Percentiles rank a stretch among this genome's conserved stretches.
Evolutionary conservation across 345 rosid genomes (phyloP).

Genomic region (Populus ilicifolia): DNA sequence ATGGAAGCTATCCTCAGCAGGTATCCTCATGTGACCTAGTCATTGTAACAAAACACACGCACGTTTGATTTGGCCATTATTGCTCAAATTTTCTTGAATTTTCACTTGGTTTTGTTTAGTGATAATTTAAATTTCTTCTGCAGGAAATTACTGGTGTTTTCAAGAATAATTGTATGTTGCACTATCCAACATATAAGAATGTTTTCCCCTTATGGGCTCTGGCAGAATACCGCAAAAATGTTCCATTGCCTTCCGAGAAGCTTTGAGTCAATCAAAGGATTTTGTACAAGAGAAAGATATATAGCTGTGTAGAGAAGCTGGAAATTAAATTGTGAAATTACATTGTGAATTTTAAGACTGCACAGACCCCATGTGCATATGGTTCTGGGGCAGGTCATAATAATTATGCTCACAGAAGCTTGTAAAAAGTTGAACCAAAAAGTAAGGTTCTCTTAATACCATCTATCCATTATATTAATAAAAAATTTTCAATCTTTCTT

Average conservation of each 20-base stretch:
- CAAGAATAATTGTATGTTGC: constrained; percentile 42
- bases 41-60: background rate
- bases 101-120: too few relatives aligned
- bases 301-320: too few relatives aligned
- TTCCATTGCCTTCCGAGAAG: constrained; percentile 21
- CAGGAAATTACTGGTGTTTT: constrained; percentile 39
- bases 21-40: background rate
- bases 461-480: too few relatives aligned
- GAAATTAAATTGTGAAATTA: too few relatives aligned
- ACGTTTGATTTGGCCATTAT: background rate
- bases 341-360: too few relatives aligned
- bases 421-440: too few relatives aligned
- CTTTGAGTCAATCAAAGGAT: background rate
- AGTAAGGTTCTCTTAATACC: too few relatives aligned
- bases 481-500: too few relatives aligned
- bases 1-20: constrained; percentile 55
- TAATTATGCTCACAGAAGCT: too few relatives aligned
- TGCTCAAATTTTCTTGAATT: background rate
- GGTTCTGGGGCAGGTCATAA: too few relatives aligned
- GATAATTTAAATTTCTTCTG: background rate
- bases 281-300: too few relatives aligned
- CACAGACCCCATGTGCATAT: too few relatives aligned
- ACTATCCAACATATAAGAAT: constrained; percentile 34
- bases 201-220: constrained; percentile 43
- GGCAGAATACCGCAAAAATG: constrained; percentile 32